phyloP scores from a whole-genome alignment of 176 grass and related monocot genomes.

The Avena sativa region DNA sequence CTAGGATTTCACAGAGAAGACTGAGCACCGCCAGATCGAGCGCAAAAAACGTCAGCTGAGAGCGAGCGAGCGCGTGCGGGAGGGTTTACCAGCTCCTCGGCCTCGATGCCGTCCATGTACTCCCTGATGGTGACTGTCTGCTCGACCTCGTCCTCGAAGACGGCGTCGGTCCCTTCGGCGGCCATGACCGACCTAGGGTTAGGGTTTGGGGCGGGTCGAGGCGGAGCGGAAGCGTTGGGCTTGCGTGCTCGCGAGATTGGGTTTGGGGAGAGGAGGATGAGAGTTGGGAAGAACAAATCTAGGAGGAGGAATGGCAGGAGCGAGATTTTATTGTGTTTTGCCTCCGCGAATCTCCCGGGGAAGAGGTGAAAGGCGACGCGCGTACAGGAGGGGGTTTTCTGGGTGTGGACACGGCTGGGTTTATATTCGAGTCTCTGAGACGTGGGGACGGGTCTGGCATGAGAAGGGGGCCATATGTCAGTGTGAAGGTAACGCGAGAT shows the following conservation, averaged over 20 bases:
- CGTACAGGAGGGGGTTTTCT: neutral
- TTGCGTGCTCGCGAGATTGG: constrained; percentile 2
- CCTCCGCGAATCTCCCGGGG: neutral
- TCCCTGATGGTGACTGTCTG: constrained; percentile 65
- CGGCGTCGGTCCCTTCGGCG: constrained; percentile 49
- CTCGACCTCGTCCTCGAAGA: constrained; percentile 77
- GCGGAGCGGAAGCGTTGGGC: neutral
- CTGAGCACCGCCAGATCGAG: neutral
- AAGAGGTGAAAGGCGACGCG: neutral
- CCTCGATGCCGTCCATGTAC: constrained; percentile 91
- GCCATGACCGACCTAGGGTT: constrained; percentile 43
- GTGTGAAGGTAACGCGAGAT: neutral
- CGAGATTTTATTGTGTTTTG: constrained; percentile 19
- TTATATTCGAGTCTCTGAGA: neutral
- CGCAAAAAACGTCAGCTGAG: neutral
- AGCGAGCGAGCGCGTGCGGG: neutral
- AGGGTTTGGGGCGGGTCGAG: constrained; percentile 4
- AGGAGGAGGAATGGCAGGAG: neutral
- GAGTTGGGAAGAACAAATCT: neutral
- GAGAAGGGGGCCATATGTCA: neutral
- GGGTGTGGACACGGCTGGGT: neutral
- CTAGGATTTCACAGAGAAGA: constrained; percentile 44
- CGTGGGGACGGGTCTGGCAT: neutral
- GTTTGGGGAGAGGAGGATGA: neutral
- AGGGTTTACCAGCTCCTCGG: constrained; percentile 68